A percentile compares a stretch with the other conserved stretches of the same genome.
Evolutionary conservation across 2,329 filamentous ascomycete genomes (phyloP).

Genomic region (Fusarium sp.): DNA sequence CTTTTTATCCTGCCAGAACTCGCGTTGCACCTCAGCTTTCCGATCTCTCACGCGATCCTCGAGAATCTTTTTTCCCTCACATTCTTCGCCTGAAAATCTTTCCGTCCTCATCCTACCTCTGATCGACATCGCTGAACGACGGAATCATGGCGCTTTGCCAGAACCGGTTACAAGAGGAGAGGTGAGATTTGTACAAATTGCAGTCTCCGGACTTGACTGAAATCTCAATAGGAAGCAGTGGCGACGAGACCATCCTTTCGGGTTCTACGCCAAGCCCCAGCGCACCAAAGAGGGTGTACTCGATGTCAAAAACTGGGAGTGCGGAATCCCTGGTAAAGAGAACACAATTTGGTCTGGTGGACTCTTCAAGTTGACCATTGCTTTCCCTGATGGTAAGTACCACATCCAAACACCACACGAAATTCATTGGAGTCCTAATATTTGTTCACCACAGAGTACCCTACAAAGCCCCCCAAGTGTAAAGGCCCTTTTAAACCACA

Average conservation of each 20-base stretch:
- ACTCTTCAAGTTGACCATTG: conserved; percentile 92
- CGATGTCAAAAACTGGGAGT: conserved; percentile 96
- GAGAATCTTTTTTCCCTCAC: conserved; percentile 16
- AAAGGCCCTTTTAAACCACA: conserved; percentile 51
- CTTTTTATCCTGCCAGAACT: conserved; percentile 7
- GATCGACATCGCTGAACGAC: neutral
- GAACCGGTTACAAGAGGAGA: conserved; percentile 88
- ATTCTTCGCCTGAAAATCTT: conserved; percentile 11
- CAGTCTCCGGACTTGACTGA: conserved; percentile 33
- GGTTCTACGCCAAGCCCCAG: conserved; percentile 92
- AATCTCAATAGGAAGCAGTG: conserved; percentile 81
- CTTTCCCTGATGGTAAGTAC: conserved; percentile 87
- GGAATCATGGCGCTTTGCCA: conserved; percentile 84
- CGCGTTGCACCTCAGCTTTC: conserved; percentile 10
- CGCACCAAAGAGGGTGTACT: conserved; percentile 83
- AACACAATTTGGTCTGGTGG: conserved; percentile 99
- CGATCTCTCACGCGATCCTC: conserved; percentile 9
- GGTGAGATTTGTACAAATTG: conserved; percentile 63
- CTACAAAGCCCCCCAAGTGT: conserved; percentile 99
- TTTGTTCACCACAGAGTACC: conserved; percentile 76
- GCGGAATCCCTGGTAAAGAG: conserved; percentile 93
- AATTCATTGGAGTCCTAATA: conserved; percentile 25
- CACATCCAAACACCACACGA: neutral
- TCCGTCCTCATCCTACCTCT: conserved; percentile 9
- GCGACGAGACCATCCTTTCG: conserved; percentile 96